Evolutionary conservation across 169 alveolate genomes (phyloP).

Genomic region (Plasmodium coatneyi): DNA sequence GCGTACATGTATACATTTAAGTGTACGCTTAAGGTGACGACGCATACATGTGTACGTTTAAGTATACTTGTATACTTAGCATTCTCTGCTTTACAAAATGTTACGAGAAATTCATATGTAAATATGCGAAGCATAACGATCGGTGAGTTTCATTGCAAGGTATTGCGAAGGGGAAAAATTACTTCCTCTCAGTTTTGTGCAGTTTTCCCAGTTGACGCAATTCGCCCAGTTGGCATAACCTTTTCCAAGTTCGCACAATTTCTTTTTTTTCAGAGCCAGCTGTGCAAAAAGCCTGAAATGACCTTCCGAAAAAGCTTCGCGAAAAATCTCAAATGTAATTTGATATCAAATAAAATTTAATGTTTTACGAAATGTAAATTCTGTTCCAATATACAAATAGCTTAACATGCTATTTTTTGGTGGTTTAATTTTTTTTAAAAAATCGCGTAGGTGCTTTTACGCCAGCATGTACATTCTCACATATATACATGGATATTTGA

Average conservation of each 20-base stretch:
- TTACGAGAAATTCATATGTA: background rate
- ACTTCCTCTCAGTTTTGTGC: background rate
- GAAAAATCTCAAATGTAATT: background rate
- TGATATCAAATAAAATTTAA: background rate
- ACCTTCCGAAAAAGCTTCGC: background rate
- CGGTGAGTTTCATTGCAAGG: background rate
- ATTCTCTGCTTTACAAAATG: background rate
- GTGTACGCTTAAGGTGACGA: background rate
- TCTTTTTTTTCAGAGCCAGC: background rate
- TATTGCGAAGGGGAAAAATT: background rate
- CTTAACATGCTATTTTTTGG: background rate
- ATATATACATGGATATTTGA: background rate
- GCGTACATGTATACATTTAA: background rate
- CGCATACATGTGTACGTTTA: background rate
- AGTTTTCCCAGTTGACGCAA: background rate
- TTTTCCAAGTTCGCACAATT: background rate
- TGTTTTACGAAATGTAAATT: background rate
- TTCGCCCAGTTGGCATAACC: background rate
- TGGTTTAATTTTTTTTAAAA: background rate
- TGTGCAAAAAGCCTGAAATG: background rate
- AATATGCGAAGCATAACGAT: background rate
- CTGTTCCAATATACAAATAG: background rate
- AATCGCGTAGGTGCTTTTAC: background rate
- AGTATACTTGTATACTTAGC: background rate
- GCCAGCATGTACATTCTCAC: background rate